Conservation (phyloP, 192 early-diverging fungal genomes). For the Coemansia sp. region DNA sequence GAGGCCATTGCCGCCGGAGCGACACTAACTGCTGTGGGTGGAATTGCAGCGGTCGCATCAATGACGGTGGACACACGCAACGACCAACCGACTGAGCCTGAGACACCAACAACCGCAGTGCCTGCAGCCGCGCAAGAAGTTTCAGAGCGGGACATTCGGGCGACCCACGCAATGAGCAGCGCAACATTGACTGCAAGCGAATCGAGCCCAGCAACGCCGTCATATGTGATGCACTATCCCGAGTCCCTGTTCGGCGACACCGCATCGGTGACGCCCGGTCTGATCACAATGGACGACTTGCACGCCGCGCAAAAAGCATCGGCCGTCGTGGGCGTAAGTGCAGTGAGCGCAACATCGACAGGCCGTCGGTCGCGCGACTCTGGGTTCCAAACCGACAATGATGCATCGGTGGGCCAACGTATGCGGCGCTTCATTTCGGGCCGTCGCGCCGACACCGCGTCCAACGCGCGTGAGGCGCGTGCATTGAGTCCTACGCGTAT, state of each 20-base stretch:
- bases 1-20: constrained; percentile 4
- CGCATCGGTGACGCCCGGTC: constrained; percentile 30
- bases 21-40: constrained; percentile 4
- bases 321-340: constrained; percentile 45
- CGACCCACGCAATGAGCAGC: constrained; percentile 16
- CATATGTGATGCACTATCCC: constrained; percentile 54
- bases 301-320: constrained; percentile 51
- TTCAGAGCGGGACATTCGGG: constrained; percentile 2
- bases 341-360: constrained; percentile 40
- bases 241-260: constrained; percentile 48
- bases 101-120: constrained; percentile 11
- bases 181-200: constrained; percentile 10
- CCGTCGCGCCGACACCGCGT: constrained; percentile 25
- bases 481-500: constrained; percentile 20
- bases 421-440: constrained; percentile 53
- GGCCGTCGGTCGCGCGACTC: constrained; percentile 45
- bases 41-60: not conserved
- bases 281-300: constrained; percentile 49
- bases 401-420: constrained; percentile 35
- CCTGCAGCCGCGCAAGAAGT: not conserved
- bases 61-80: too few relatives aligned
- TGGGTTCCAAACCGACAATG: constrained; percentile 27
- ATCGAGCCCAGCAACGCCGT: constrained; percentile 28
- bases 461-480: constrained; percentile 13
- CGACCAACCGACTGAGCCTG: not conserved